Evolutionary conservation across 805 yeast genomes (phyloP), one percentile per base, ranked within the genome.

Genomic region (Teunomyces funiuensis): DNA sequence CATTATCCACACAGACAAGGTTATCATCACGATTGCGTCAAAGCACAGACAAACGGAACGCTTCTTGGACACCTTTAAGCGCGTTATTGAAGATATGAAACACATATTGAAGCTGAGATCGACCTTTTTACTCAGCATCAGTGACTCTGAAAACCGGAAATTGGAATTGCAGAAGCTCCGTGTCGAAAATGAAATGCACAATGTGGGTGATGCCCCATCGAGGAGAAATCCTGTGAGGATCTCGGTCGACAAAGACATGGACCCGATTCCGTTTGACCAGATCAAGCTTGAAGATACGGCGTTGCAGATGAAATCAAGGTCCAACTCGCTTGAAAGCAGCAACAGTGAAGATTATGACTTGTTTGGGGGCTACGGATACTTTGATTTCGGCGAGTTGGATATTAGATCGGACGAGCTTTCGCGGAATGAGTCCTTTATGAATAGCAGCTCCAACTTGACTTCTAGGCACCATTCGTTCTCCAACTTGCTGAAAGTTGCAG

Each of bases 321-420:
- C 44, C 2, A 15, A 18, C 23, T 42, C 43, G 7, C 36, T 23
- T 9, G 42, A 43, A 7, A 29, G 42, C 19, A 44, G 36, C n/a
- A 33, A 30, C 30, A 55, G 43, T 50, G 69, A 60, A 39, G 63
- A 60, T 25, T 66, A 53, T 45, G 58, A 58, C 41, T 51, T 77
- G 42, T 67, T 88, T 28, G 91, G 96, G 33, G 97, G 97, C 2
- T 89, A 89, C 60, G 96, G 90, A 27, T 85, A 86, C 60, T 86
- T 86, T 58, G 93, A 85, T 52, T 72, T 82, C 47, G 88, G 84
- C 8, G 76, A 75, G 46, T 80, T 84, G 49, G 82, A 82, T 43
- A 57, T 77, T 41, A 71, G 85, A 46, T 76, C 85, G 6, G 62
- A 55, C 43, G 53, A 56, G 29, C 30, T 64, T 16, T 55, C 61